These are phyloP conservation scores for Phytophthora niederhauseri DNA, from an alignment of 352 stramenopile species.

Conservation along the genomic window DNA sequence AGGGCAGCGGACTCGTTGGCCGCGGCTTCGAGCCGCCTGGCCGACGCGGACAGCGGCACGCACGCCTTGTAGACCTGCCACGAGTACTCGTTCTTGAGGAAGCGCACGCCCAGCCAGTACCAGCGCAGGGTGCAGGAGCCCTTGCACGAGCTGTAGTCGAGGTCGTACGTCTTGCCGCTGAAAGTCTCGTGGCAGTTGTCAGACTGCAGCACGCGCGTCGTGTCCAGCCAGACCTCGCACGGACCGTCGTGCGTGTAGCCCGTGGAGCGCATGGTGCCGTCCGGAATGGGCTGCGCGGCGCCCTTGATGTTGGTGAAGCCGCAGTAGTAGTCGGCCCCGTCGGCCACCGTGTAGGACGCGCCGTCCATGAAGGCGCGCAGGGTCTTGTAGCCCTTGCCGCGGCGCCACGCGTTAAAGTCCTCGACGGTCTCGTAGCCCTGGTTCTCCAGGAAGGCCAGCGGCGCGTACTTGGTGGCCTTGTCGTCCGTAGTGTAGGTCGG, in stretches of 20 bases:
- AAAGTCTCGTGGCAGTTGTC: slow-evolving; percentile 49
- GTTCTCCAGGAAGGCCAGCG: slow-evolving; percentile 56
- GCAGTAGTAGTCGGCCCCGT: slow-evolving; percentile 43
- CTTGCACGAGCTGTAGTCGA: slow-evolving; percentile 56
- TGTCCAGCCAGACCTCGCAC: slow-evolving; percentile 58
- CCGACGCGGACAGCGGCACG: slow-evolving; percentile 36
- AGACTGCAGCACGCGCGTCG: slow-evolving; percentile 38
- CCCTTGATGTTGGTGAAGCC: slow-evolving; percentile 37
- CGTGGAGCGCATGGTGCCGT: slow-evolving; percentile 42
- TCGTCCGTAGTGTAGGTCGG: slow-evolving; percentile 48
- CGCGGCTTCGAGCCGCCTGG: slow-evolving; percentile 25
- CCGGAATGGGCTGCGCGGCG: slow-evolving; percentile 38
- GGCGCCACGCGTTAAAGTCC: slow-evolving; percentile 50
- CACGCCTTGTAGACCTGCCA: slow-evolving; percentile 64
- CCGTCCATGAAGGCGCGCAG: slow-evolving; percentile 54
- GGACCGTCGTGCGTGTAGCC: slow-evolving; percentile 58
- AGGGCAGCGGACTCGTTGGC: slow-evolving; percentile 33
- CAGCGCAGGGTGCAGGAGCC: slow-evolving; percentile 47
- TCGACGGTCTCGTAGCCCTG: slow-evolving; percentile 48
- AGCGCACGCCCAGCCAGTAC: slow-evolving; percentile 56
- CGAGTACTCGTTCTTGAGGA: slow-evolving; percentile 54
- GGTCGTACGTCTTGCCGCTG: slow-evolving; percentile 38
- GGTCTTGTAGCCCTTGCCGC: slow-evolving; percentile 53
- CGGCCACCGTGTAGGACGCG: slow-evolving; percentile 41
- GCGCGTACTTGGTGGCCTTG: slow-evolving; percentile 47